Conservation (phyloP, 768 basidiomycete genomes). For the Suillus clintonianus region DNA sequence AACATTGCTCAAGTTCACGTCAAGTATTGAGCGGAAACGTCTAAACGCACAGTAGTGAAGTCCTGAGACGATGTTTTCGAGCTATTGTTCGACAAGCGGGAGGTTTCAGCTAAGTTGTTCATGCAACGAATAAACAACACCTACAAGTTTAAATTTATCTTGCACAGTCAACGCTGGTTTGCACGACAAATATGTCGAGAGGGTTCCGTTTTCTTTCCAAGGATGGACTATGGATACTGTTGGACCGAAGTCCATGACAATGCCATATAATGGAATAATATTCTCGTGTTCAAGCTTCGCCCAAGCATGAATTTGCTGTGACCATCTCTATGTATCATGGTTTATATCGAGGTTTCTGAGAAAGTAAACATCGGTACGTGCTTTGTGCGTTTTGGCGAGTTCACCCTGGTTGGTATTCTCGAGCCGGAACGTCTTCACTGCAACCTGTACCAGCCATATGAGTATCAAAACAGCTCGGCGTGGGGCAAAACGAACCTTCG, state of each 20-base stretch:
- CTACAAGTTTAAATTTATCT: constrained; percentile 22
- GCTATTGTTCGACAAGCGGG: background rate
- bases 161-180: constrained; percentile 11
- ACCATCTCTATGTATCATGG: constrained; percentile 11
- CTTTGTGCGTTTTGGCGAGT: constrained; percentile 1
- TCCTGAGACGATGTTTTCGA: constrained; percentile 3
- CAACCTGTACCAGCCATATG: background rate
- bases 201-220: constrained; percentile 19
- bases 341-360: background rate
- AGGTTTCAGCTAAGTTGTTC: background rate
- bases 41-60: constrained; percentile 3
- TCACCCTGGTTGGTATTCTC: constrained; percentile 2
- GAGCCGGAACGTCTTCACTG: constrained; percentile 6
- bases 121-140: background rate
- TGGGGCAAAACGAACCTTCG: background rate
- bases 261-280: constrained; percentile 20
- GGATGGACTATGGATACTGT: constrained; percentile 22
- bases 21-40: background rate
- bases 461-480: background rate
- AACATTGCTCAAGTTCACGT: background rate
- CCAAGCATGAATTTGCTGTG: constrained; percentile 24
- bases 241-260: constrained; percentile 21
- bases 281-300: constrained; percentile 19
- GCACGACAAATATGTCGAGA: constrained; percentile 13
- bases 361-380: background rate